These are phyloP conservation scores for Scutellaria baicalensis DNA, from an alignment of 257 asterid species.

Conservation along the genomic window DNA sequence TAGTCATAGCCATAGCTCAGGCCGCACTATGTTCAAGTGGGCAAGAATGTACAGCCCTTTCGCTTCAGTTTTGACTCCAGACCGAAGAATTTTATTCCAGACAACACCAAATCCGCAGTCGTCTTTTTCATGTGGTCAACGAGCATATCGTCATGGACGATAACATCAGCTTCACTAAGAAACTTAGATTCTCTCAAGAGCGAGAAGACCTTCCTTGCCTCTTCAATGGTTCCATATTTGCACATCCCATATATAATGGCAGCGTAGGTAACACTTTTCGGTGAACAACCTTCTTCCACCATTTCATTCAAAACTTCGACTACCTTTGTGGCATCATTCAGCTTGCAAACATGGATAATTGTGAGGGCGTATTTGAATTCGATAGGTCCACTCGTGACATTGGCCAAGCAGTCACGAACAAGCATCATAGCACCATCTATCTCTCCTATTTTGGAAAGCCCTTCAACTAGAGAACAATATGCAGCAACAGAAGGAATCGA, in stretches of 20 bases:
- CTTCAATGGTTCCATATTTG: slow-evolving; percentile 79
- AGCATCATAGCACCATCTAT: slow-evolving; percentile 73
- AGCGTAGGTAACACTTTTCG: slow-evolving; percentile 32
- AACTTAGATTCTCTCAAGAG: slow-evolving; percentile 43
- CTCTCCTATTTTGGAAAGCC: slow-evolving; percentile 60
- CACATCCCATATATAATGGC: slow-evolving; percentile 79
- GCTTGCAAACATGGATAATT: slow-evolving; percentile 64
- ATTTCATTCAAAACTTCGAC: slow-evolving; percentile 64
- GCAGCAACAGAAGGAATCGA: slow-evolving; percentile 58
- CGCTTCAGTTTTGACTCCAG: slow-evolving; percentile 66
- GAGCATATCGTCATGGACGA: slow-evolving; percentile 72
- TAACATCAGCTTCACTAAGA: slow-evolving; percentile 63
- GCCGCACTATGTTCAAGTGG: slow-evolving; percentile 26
- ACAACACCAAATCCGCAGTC: slow-evolving; percentile 70
- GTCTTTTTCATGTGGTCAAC: slow-evolving; percentile 81
- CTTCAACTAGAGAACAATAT: slow-evolving; percentile 55
- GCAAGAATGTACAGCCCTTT: slow-evolving; percentile 51
- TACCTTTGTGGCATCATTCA: slow-evolving; percentile 54
- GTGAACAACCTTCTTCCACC: slow-evolving; percentile 52
- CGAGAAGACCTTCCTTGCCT: slow-evolving; percentile 59
- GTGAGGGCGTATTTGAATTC: slow-evolving; percentile 77
- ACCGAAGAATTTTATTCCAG: slow-evolving; percentile 83
- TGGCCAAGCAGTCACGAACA: slow-evolving; percentile 71
- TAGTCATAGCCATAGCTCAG: neutral
- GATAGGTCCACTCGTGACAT: slow-evolving; percentile 56